These are phyloP conservation scores for Zymoseptoria brevis DNA, from an alignment of 2,329 filamentous ascomycete genomes.

Conservation along the genomic window DNA sequence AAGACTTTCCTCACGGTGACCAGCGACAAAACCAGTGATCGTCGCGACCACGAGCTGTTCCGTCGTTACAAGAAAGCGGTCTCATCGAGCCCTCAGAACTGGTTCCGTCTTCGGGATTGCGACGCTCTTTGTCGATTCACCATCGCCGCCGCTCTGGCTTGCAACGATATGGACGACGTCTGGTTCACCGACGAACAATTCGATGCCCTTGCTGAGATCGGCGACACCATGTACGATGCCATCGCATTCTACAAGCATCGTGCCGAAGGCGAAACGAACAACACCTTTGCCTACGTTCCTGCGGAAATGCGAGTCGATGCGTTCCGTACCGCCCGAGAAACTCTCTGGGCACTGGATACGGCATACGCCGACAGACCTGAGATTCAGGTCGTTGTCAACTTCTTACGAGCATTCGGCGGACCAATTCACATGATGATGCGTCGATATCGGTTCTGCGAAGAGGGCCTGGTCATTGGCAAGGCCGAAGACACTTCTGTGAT, in stretches of 20 bases:
- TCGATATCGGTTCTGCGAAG: conserved; percentile 31
- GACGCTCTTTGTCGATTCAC: conserved; percentile 30
- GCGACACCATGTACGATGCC: conserved; percentile 27
- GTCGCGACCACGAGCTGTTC: conserved; percentile 20
- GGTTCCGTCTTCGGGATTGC: conserved; percentile 31
- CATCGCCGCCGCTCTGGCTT: conserved; percentile 27
- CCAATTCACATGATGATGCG: conserved; percentile 32
- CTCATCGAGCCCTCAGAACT: conserved; percentile 17
- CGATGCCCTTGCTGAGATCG: conserved; percentile 21
- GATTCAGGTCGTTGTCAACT: conserved; percentile 15
- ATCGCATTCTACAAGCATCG: conserved; percentile 31
- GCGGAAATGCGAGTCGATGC: conserved; percentile 17
- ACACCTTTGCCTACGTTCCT: conserved; percentile 28
- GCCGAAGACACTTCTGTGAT: conserved; percentile 22
- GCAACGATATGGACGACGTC: conserved; percentile 23
- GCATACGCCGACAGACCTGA: conserved; percentile 12
- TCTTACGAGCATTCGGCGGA: conserved; percentile 27
- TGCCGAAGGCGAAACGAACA: conserved; percentile 30
- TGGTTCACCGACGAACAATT: conserved; percentile 22
- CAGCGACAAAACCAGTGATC: conserved; percentile 15
- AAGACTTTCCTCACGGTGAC: conserved; percentile 15
- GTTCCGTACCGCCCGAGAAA: conserved; percentile 23
- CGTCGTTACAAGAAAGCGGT: conserved; percentile 25
- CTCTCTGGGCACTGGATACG: conserved; percentile 30
- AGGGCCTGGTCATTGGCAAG: conserved; percentile 25